A percentile compares a stretch with the other conserved stretches of the same genome.
phyloP scores from a whole-genome alignment of 2,329 filamentous ascomycete genomes.

The Lizonia empirigonia region DNA sequence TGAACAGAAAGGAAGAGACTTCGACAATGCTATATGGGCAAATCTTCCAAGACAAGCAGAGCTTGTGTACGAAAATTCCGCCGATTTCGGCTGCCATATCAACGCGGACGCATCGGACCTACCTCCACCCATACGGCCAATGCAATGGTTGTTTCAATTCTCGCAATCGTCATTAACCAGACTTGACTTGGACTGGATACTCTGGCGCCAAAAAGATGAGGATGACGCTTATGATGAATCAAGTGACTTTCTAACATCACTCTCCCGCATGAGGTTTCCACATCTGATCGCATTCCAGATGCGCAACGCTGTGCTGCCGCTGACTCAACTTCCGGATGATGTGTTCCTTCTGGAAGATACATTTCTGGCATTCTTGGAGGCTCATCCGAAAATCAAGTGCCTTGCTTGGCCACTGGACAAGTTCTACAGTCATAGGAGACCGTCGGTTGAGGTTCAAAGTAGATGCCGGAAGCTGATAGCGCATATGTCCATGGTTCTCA shows the following conservation, averaged over 20 bases:
- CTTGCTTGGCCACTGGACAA: constrained; percentile 55
- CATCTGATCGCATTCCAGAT: constrained; percentile 54
- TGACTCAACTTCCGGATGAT: constrained; percentile 44
- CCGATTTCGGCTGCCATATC: too few relatives aligned
- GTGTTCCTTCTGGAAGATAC: constrained; percentile 48
- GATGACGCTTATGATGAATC: constrained; percentile 18
- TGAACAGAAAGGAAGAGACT: constrained; percentile 23
- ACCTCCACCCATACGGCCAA: constrained; percentile 16
- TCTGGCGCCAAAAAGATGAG: constrained; percentile 35
- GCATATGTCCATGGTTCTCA: constrained; percentile 48
- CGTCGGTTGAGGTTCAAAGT: constrained; percentile 29
- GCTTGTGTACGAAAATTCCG: constrained; percentile 24
- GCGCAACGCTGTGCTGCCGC: constrained; percentile 50
- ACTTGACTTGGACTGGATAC: constrained; percentile 44
- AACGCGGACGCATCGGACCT: too few relatives aligned
- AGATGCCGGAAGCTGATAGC: constrained; percentile 43
- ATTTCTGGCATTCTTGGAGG: constrained; percentile 53
- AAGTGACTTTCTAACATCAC: constrained; percentile 22
- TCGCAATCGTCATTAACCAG: constrained; percentile 39
- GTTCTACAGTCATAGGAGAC: constrained; percentile 48
- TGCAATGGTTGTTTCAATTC: constrained; percentile 26
- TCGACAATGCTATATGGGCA: constrained; percentile 37
- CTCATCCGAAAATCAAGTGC: constrained; percentile 51
- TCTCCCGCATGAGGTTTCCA: constrained; percentile 51
- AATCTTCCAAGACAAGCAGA: constrained; percentile 31